A percentile compares a stretch with the other conserved stretches of the same genome.
phyloP scores from a whole-genome alignment of 352 stramenopile genomes.

The Pythium plurisporium region DNA sequence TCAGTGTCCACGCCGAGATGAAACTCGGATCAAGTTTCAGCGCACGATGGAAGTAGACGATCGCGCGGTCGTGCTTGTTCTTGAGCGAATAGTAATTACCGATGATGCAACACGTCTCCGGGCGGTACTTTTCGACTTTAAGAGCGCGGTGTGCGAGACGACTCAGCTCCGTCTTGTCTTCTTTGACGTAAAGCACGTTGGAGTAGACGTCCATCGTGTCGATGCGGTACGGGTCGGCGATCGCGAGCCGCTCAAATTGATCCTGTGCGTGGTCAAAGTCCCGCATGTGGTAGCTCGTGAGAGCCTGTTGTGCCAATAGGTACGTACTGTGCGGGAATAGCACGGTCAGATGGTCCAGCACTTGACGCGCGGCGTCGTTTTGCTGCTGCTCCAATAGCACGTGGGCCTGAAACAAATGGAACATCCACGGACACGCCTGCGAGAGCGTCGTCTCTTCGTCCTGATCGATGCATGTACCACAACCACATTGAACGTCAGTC shows the following conservation, averaged over 20 bases:
- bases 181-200: conserved; percentile 85
- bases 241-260: conserved; percentile 62
- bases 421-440: conserved; percentile 67
- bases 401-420: conserved; percentile 81
- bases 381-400: conserved; percentile 76
- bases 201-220: conserved; percentile 85
- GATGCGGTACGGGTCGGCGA: conserved; percentile 65
- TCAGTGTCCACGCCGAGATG: conserved; percentile 96
- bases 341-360: conserved; percentile 43
- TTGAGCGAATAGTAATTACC: conserved; percentile 89
- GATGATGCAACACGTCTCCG: conserved; percentile 98
- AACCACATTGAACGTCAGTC: too few species aligned
- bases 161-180: conserved; percentile 84
- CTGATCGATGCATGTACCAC: too few species aligned
- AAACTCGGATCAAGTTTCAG: conserved; percentile 95
- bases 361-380: conserved; percentile 51
- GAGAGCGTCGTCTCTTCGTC: conserved; percentile 57
- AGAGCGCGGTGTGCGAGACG: conserved; percentile 89
- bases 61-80: conserved; percentile 94
- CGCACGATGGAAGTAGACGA: conserved; percentile 96
- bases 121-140: conserved; percentile 95
- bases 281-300: conserved; percentile 78
- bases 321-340: conserved; percentile 73
- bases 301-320: conserved; percentile 65
- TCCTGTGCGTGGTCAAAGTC: conserved; percentile 81